These are phyloP conservation scores for Fusarium albidum DNA, from an alignment of 2,329 filamentous ascomycete species.

Conservation along the genomic window DNA sequence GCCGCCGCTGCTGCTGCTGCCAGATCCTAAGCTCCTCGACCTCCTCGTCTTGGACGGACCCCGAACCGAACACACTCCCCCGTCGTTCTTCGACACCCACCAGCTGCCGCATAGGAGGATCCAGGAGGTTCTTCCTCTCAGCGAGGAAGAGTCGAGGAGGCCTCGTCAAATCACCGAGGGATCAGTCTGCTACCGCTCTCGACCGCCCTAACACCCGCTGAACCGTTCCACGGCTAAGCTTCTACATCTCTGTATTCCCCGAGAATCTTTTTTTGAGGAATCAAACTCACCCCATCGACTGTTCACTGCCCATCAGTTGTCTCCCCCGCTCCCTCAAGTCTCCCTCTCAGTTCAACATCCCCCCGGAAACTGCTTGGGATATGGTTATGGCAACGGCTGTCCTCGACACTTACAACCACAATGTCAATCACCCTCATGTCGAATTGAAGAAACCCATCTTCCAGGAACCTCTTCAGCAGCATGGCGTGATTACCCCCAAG, in stretches of 20 bases:
- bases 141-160: conserved; percentile 99
- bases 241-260: conserved; percentile 16
- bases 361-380: conserved; percentile 53
- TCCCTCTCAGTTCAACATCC: conserved; percentile 13
- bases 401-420: conserved; percentile 61
- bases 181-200: conserved; percentile 93
- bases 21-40: conserved; percentile 55
- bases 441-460: conserved; percentile 55
- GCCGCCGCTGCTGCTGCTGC: conserved; percentile 53
- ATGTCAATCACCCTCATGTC: conserved; percentile 58
- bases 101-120: conserved; percentile 99
- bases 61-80: conserved; percentile 55
- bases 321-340: background rate
- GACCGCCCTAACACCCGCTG: conserved; percentile 84
- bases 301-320: background rate
- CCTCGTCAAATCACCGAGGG: conserved; percentile 91
- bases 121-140: conserved; percentile 98
- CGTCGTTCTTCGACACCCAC: conserved; percentile 68
- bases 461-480: conserved; percentile 51
- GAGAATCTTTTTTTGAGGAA: conserved; percentile 17
- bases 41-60: conserved; percentile 59
- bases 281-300: background rate
- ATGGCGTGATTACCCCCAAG: conserved; percentile 66
- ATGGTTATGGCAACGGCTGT: conserved; percentile 73
- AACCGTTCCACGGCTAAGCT: conserved; percentile 37